Percentiles rank a stretch among this genome's conserved stretches.
Conservation (phyloP, 1,284 basidiomycete genomes). For the Schizophyllum amplum region DNA sequence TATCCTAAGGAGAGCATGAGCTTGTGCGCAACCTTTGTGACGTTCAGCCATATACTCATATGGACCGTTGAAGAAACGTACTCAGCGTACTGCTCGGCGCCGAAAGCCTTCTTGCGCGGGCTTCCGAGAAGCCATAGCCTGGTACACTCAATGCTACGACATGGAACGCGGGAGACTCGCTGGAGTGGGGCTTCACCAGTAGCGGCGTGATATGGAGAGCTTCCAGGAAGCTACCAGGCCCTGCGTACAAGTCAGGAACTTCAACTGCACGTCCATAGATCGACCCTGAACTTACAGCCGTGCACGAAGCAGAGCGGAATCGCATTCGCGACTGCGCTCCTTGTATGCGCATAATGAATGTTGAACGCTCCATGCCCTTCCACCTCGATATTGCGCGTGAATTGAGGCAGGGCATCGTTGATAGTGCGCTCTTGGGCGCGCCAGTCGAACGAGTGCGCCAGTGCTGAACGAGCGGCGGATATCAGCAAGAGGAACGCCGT, state of each 20-base stretch:
- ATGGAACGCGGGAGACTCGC: constrained; percentile 47
- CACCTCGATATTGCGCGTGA: constrained; percentile 35
- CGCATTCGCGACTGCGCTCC: constrained; percentile 30
- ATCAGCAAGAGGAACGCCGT: constrained; percentile 40
- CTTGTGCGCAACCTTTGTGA: constrained; percentile 29
- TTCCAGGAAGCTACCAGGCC: constrained; percentile 56
- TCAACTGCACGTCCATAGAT: background rate
- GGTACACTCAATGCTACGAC: constrained; percentile 47
- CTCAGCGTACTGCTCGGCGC: constrained; percentile 31
- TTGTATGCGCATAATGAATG: constrained; percentile 44
- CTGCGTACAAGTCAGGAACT: constrained; percentile 20
- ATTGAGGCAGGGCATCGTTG: constrained; percentile 40
- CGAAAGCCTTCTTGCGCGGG: constrained; percentile 24
- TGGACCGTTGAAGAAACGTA: constrained; percentile 13
- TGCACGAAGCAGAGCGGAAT: constrained; percentile 47
- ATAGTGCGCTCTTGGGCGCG: constrained; percentile 32
- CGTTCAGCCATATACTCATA: too few relatives aligned
- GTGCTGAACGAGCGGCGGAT: constrained; percentile 30
- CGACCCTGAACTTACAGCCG: constrained; percentile 31
- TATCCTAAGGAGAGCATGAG: constrained; percentile 47
- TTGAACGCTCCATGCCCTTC: constrained; percentile 34
- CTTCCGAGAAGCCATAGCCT: constrained; percentile 47
- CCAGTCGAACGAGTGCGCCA: constrained; percentile 45
- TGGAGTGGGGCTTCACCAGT: constrained; percentile 29
- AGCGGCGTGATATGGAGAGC: constrained; percentile 45